Evolutionary conservation across 352 stramenopile genomes (phyloP).

Genomic region (Phytophthora europaea): DNA sequence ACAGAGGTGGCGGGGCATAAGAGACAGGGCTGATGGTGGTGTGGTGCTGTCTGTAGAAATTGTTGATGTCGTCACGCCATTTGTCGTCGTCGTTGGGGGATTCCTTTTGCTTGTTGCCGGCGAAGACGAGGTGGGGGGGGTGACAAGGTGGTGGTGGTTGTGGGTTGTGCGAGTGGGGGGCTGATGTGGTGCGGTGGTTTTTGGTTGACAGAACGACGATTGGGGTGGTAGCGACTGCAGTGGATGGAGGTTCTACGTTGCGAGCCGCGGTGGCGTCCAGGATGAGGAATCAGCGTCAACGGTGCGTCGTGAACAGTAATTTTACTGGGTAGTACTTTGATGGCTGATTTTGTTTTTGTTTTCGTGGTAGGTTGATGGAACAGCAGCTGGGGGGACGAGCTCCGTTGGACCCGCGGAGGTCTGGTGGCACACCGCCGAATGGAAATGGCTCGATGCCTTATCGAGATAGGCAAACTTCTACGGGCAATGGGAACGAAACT

Average conservation of each 20-base stretch:
- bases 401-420: conserved; percentile 43
- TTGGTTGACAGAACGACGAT: conserved; percentile 44
- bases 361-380: conserved; percentile 77
- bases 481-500: conserved; percentile 4
- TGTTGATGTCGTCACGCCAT: conserved; percentile 83
- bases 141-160: neutral
- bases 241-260: conserved; percentile 83
- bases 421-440: conserved; percentile 23
- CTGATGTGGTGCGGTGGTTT: neutral
- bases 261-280: conserved; percentile 81
- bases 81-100: conserved; percentile 86
- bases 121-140: conserved; percentile 59
- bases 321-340: neutral
- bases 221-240: conserved; percentile 67
- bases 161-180: neutral
- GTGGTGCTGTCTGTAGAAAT: conserved; percentile 48
- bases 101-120: conserved; percentile 86
- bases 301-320: conserved; percentile 32
- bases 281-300: conserved; percentile 85
- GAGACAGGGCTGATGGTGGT: neutral
- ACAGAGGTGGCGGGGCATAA: neutral
- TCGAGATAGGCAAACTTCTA: conserved; percentile 21
- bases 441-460: conserved; percentile 20
- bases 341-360: conserved; percentile 1
- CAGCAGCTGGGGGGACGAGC: conserved; percentile 71